phyloP scores from a whole-genome alignment of 2,329 filamentous ascomycete genomes.

The Diaporthe caulivora region DNA sequence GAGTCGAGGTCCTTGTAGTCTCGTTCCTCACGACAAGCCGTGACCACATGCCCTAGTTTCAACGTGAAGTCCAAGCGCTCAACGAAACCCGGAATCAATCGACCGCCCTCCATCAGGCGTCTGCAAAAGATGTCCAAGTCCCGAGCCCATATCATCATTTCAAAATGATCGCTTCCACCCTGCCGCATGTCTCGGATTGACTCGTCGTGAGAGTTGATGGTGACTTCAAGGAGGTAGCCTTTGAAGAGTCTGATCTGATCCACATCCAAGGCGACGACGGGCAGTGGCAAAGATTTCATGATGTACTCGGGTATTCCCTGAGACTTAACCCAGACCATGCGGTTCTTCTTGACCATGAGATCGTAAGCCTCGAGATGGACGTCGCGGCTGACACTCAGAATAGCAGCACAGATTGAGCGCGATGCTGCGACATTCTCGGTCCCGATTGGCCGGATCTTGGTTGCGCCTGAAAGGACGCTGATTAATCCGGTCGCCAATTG shows the following conservation, averaged over 20 bases:
- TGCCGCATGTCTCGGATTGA: background rate
- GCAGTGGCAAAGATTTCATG: no score
- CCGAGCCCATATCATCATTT: background rate
- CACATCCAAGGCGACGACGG: background rate
- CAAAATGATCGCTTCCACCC: background rate
- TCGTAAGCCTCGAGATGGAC: background rate
- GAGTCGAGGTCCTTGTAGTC: background rate
- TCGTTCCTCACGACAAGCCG: background rate
- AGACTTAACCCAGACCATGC: background rate
- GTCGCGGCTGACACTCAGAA: background rate
- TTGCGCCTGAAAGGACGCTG: no score
- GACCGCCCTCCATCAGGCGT: accelerated
- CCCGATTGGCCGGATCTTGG: no score
- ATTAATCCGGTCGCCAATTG: no score
- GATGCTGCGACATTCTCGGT: background rate
- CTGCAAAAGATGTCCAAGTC: background rate
- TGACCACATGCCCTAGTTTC: background rate
- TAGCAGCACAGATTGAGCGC: background rate
- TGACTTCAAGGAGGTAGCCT: background rate
- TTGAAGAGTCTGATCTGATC: background rate
- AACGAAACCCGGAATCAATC: background rate
- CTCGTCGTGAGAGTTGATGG: no score
- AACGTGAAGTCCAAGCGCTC: background rate
- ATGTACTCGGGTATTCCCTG: background rate
- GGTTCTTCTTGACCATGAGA: background rate